Base-by-base conservation (phyloP, 192 early-diverging fungal genomes). In the Coemansia sp. region DNA sequence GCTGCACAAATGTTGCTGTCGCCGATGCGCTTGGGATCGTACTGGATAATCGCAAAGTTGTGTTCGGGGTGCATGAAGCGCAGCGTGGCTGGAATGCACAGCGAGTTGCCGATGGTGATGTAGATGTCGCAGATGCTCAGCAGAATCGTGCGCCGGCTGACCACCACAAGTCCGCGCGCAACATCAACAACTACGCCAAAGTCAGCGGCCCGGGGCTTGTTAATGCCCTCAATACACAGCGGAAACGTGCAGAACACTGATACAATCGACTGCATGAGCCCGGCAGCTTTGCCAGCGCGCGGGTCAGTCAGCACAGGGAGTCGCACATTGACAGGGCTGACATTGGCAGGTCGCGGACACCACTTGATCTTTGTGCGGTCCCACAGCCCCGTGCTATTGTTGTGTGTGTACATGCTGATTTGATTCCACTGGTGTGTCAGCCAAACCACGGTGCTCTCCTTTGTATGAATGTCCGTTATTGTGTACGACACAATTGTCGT, bases 51-150 rank as follows among this genome's bases (percentile, higher is more conserved):
- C 2, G 89, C 88, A 82, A 91, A 91, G 82, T 94, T 96, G 66
- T 94, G 90, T 1, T 88, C 87, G 1, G 94, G 96, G 59, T 98
- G 96, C 43, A 92, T 53, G 62, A 92, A 93, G 5, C 89, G 64
- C 45, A 95, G 75, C 61, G 86, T 87, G 17, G 86, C 96, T 0
- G 93, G 94, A 61, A 98, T 89, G 45, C 92, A 88, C n/a, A 94
- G 87, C 29, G 88, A 88, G 65, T 94, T 91, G 45, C 89, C 93
- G 72, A 98, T 88, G 0, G 91, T 93, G 35, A 98, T 77, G 41
- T 84, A 83, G 25, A 95, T 82, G 57, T 94, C 91, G 27, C 93
- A 91, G 51, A 93, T 72, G 27, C 80, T 84, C 65, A 91, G 86
- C 1, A 90, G 90, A 9, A 98, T 87, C 17, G 91, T 90, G 58